Percentiles rank a stretch among this genome's conserved stretches.
phyloP scores from a whole-genome alignment of 306 rosid genomes.

The Prunus mira region DNA sequence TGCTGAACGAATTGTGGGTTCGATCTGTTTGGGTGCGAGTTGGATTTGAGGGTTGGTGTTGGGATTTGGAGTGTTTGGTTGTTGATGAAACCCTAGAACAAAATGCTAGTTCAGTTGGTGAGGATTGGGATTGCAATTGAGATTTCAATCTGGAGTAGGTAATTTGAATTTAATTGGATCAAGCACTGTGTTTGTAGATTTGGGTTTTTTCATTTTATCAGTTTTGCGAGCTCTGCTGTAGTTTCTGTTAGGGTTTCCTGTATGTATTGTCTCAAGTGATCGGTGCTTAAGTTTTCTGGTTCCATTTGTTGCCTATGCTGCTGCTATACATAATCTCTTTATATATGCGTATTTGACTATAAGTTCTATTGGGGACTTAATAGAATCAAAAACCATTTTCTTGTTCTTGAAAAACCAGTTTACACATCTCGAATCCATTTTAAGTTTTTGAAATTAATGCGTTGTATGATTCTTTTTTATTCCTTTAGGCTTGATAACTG shows the following conservation, averaged over 20 bases:
- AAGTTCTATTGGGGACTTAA: background rate
- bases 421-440: background rate
- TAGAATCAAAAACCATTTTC: background rate
- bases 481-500: background rate
- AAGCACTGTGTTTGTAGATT: constrained; percentile 23
- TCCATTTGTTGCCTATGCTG: background rate
- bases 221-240: background rate
- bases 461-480: background rate
- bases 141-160: constrained; percentile 22
- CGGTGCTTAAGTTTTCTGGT: background rate
- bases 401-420: constrained; percentile 2
- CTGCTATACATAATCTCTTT: background rate
- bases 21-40: constrained; percentile 41
- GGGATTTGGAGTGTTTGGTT: constrained; percentile 22
- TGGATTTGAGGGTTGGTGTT: constrained; percentile 1
- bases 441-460: background rate
- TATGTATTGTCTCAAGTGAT: background rate
- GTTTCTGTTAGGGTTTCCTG: constrained; percentile 7
- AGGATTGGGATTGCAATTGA: constrained; percentile 17
- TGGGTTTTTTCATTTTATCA: background rate
- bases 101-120: constrained; percentile 23
- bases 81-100: constrained; percentile 50
- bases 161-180: constrained; percentile 21
- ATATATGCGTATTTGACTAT: background rate
- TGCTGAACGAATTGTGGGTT: constrained; percentile 26